phyloP scores from a whole-genome alignment of 805 yeast genomes.

The Candida hispaniensis region DNA sequence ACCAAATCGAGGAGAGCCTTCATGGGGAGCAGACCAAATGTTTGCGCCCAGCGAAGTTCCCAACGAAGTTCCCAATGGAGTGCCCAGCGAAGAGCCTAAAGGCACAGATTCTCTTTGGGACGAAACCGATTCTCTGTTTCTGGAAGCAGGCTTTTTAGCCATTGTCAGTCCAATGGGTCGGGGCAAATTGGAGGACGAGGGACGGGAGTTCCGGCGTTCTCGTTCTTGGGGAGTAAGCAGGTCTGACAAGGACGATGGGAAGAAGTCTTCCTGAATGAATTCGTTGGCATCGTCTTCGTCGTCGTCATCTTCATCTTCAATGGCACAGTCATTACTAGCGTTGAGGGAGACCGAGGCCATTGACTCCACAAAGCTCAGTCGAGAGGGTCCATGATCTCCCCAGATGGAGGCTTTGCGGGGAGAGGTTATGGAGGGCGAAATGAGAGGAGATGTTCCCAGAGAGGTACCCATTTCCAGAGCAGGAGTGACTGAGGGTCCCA shows the following conservation, averaged over 20 bases:
- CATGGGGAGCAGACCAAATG: conserved; percentile 15
- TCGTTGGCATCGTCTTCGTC: conserved; percentile 37
- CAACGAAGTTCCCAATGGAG: conserved; percentile 9
- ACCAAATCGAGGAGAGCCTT: conserved; percentile 13
- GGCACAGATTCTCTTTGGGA: conserved; percentile 13
- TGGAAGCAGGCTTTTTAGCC: too few relatives aligned
- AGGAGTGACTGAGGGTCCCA: too few relatives aligned
- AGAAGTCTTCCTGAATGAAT: conserved; percentile 59
- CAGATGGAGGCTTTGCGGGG: conserved; percentile 18
- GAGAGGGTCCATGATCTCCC: conserved; percentile 17
- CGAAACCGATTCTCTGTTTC: not conserved
- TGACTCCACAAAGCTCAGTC: conserved; percentile 12
- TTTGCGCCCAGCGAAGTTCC: conserved; percentile 13
- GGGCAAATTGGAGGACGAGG: conserved; percentile 14
- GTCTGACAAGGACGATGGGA: conserved; percentile 74
- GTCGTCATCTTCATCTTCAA: conserved; percentile 35
- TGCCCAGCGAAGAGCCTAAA: conserved; percentile 1
- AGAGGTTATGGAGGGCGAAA: conserved; percentile 11
- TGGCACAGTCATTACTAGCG: conserved; percentile 26
- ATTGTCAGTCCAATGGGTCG: conserved; percentile 14
- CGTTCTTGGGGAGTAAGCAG: conserved; percentile 73
- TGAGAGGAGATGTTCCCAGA: conserved; percentile 2
- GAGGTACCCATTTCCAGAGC: too few relatives aligned
- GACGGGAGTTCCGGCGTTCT: conserved; percentile 53
- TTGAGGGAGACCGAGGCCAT: conserved; percentile 5